These are phyloP conservation scores for Chrysanthemum makinoi DNA, from an alignment of 129 eudicot species.

Conservation along the genomic window DNA sequence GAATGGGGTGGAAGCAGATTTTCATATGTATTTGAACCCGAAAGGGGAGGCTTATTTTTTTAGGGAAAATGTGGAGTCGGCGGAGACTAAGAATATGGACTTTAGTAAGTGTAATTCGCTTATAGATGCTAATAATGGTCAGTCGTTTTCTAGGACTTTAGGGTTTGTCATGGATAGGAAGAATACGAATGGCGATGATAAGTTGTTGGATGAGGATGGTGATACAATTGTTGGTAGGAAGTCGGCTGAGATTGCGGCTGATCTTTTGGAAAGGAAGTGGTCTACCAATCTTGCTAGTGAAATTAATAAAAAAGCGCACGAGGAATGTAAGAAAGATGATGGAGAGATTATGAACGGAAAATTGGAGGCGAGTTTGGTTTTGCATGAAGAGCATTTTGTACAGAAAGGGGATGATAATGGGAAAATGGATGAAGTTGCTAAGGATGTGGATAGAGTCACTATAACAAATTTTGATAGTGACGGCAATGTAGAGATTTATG, in stretches of 20 bases:
- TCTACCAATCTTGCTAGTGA: constrained; percentile 53
- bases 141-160: constrained; percentile 52
- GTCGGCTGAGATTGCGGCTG: constrained; percentile 89
- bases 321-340: constrained; percentile 20
- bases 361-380: constrained; percentile 35
- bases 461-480: constrained; percentile 27
- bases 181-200: constrained; percentile 25
- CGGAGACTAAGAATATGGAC: constrained; percentile 50
- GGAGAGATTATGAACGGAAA: constrained; percentile 21
- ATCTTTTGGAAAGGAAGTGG: constrained; percentile 86
- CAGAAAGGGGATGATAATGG: constrained; percentile 12
- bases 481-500: constrained; percentile 28
- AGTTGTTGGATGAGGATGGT: constrained; percentile 23
- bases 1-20: constrained; percentile 77
- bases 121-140: constrained; percentile 35
- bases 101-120: constrained; percentile 40
- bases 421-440: not conserved
- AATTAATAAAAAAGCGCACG: constrained; percentile 21
- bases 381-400: constrained; percentile 39
- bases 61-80: constrained; percentile 47
- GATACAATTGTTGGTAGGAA: constrained; percentile 31
- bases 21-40: constrained; percentile 77
- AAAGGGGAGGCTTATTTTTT: constrained; percentile 88
- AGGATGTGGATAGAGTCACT: constrained; percentile 27
- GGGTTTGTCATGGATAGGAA: constrained; percentile 68